phyloP scores from a whole-genome alignment of 495 filamentous ascomycete genomes.

The Aspergillus hancockii region DNA sequence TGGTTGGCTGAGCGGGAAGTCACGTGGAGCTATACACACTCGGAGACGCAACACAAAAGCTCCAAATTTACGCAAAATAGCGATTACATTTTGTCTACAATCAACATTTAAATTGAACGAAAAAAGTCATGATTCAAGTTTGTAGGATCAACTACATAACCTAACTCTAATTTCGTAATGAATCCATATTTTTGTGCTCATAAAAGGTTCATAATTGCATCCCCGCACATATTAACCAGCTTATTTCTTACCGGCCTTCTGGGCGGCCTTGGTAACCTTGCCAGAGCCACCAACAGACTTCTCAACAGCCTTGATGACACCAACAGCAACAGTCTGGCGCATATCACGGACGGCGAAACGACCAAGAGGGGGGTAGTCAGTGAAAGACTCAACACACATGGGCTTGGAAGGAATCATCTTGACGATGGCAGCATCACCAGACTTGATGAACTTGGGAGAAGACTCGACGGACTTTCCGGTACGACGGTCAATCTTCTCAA shows the following conservation, averaged over 20 bases:
- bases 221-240: not conserved
- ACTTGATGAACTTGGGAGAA: conserved; percentile 98
- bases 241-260: conserved; percentile 72
- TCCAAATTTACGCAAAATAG: too few relatives aligned
- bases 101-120: not conserved
- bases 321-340: conserved; percentile 93
- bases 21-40: too few relatives aligned
- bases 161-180: conserved; percentile 1
- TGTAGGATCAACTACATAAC: conserved; percentile 6
- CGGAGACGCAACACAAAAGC: too few relatives aligned
- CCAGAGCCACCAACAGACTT: conserved; percentile 68
- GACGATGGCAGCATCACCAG: conserved; percentile 99
- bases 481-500: conserved; percentile 99
- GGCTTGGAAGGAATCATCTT: conserved; percentile 99
- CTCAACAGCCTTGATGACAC: conserved; percentile 87
- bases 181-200: conserved; percentile 5
- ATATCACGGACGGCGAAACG: conserved; percentile 92
- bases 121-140: conserved; percentile 1
- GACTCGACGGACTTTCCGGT: conserved; percentile 96
- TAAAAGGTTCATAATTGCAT: conserved; percentile 7
- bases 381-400: conserved; percentile 99
- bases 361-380: conserved; percentile 97
- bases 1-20: too few relatives aligned
- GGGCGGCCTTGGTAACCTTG: conserved; percentile 77
- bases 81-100: too few relatives aligned